Evolutionary conservation across 345 rosid genomes (phyloP).

Genomic region (Linum usitatissimum): DNA sequence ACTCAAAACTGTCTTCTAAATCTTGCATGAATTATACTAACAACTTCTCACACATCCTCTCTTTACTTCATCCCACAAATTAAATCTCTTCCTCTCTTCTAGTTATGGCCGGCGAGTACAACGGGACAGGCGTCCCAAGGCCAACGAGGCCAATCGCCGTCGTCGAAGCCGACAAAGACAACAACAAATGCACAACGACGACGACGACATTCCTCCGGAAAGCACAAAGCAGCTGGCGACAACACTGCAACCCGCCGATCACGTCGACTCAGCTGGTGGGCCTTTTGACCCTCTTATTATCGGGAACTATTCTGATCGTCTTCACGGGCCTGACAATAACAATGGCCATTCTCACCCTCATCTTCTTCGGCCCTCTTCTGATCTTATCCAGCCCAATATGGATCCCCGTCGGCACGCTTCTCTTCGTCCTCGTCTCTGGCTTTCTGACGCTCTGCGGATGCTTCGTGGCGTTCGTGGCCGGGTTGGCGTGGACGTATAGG

Average conservation of each 20-base stretch:
- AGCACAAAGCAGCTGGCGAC: not conserved
- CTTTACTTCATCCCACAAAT: too few relatives aligned
- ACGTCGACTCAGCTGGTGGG: not conserved
- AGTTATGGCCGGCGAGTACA: not conserved
- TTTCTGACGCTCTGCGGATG: not conserved
- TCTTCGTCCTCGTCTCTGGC: not conserved
- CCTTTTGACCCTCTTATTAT: not conserved
- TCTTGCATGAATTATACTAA: too few relatives aligned
- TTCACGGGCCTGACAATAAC: not conserved
- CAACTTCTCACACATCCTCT: too few relatives aligned
- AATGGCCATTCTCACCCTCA: not conserved
- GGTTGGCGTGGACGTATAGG: not conserved
- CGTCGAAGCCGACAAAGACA: not conserved
- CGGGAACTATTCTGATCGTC: not conserved
- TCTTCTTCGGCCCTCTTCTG: not conserved
- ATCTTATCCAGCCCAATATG: constrained; percentile 4
- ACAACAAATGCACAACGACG: not conserved
- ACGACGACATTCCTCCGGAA: not conserved
- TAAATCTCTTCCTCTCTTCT: too few relatives aligned
- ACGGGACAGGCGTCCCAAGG: not conserved
- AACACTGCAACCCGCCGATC: not conserved
- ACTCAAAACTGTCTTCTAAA: too few relatives aligned
- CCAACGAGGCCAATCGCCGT: not conserved
- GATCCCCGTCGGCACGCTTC: not conserved
- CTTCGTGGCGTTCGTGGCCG: not conserved